Evolutionary conservation across 352 stramenopile species (phyloP), one percentile per base, ranked within the genome.

Genomic region (Phytopythium boreale): DNA sequence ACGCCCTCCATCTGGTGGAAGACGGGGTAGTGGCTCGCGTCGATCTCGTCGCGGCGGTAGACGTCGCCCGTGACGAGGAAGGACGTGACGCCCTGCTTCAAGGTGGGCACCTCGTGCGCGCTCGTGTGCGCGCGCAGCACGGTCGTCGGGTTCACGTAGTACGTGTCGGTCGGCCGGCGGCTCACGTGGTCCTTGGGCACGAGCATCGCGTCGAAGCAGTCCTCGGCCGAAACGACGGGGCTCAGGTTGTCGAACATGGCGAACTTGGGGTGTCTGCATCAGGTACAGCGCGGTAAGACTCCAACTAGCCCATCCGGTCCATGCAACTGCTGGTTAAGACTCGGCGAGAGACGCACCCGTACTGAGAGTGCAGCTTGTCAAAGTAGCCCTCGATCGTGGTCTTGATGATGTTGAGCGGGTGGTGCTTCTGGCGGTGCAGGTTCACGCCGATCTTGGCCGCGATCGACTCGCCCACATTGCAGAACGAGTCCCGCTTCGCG

Each of bases 1-100:
- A 98, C 97, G 55, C 96, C 98, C 71, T 99, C 98, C 93, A 99
- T 98, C 69, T 98, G 94, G 76, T 99, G 98, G 83, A 99, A 99
- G 14, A 99, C 95, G 0, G 98, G 98, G 87, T 99, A 99, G 80
- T 99, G 98, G 50, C 86, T 98, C 15, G 88, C 78, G 70, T 99
- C 98, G 71, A 99, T 99, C 77, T 99, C 97, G 77, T 99, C 98
- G 17, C 97, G 86, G 56, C 98, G 93, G 79, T 99, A 99, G 15
- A 98, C 94, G 76, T 99, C 96, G 19, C 96, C 97, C 0, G 90
- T 89, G 49, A 97, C 86, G 9, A 99, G 69, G 72, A 99, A 99
- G 61, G 87, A 80, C 62, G 94, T 88, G 64, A 87, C 69, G 4
- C 93, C 90, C 44, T 93, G 69, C 61, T 92, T 87, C 72, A 99